These are phyloP conservation scores for Aureobasidium sp. DNA, from an alignment of 2,329 filamentous ascomycete species.

Conservation along the genomic window DNA sequence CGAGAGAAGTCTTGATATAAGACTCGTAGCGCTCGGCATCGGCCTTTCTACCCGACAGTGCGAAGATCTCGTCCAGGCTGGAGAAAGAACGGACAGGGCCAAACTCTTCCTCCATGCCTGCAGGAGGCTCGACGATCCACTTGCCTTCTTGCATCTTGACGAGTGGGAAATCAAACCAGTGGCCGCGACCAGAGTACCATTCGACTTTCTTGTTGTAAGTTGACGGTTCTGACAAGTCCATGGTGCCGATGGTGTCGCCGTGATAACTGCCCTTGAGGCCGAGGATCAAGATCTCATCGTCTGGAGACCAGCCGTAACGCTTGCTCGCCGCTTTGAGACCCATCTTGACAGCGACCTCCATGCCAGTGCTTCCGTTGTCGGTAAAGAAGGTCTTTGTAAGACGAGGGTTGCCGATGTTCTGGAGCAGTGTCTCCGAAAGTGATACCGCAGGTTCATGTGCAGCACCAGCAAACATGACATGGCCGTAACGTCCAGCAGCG, in stretches of 20 bases:
- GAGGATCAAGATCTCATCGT: slow-evolving; percentile 55
- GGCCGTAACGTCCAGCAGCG: slow-evolving; percentile 74
- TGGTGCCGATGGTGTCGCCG: slow-evolving; percentile 79
- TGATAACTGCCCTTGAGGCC: slow-evolving; percentile 77
- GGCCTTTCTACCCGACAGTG: slow-evolving; percentile 40
- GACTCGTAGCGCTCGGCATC: slow-evolving; percentile 46
- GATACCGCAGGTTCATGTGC: slow-evolving; percentile 70
- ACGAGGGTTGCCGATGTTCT: slow-evolving; percentile 53
- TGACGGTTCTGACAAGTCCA: slow-evolving; percentile 74
- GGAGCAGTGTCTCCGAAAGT: slow-evolving; percentile 57
- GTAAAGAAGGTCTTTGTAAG: slow-evolving; percentile 69
- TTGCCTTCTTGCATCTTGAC: slow-evolving; percentile 57
- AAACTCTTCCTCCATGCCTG: slow-evolving; percentile 38
- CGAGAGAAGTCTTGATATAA: slow-evolving; percentile 50
- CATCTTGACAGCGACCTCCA: slow-evolving; percentile 83
- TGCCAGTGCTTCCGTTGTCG: slow-evolving; percentile 75
- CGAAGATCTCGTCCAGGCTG: slow-evolving; percentile 51
- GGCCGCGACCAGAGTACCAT: slow-evolving; percentile 70
- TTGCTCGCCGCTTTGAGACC: slow-evolving; percentile 59
- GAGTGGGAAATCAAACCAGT: slow-evolving; percentile 73
- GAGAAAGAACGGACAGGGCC: slow-evolving; percentile 37
- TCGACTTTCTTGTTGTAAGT: slow-evolving; percentile 75
- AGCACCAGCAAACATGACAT: slow-evolving; percentile 78
- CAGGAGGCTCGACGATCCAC: slow-evolving; percentile 57
- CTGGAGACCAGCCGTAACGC: slow-evolving; percentile 57